Evolutionary conservation across 2,329 filamentous ascomycete genomes (phyloP).

Genomic region (Monascus ruber): DNA sequence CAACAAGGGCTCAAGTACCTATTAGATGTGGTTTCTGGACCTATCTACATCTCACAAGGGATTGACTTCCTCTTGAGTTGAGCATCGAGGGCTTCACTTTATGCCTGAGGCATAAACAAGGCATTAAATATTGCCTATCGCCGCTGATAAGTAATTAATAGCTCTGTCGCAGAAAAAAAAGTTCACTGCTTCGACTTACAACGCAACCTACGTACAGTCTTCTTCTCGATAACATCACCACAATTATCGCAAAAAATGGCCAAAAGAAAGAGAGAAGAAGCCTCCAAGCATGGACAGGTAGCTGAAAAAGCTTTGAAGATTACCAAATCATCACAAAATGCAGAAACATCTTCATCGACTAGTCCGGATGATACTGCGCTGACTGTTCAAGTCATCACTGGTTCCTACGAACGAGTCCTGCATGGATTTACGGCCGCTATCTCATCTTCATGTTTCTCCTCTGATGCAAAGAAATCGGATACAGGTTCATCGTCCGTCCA

Average conservation of each 20-base stretch:
- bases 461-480: conserved; percentile 11
- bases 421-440: conserved; percentile 81
- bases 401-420: conserved; percentile 86
- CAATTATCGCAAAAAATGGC: conserved; percentile 20
- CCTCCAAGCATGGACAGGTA: conserved; percentile 14
- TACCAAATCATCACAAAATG: conserved; percentile 18
- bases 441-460: conserved; percentile 22
- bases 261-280: conserved; percentile 35
- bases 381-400: conserved; percentile 79
- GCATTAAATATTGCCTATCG: not conserved
- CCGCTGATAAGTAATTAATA: not conserved
- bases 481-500: conserved; percentile 35
- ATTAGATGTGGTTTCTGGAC: too few species aligned
- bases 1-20: too few species aligned
- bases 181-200: not conserved
- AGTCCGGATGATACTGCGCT: conserved; percentile 24
- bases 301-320: conserved; percentile 19
- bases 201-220: not conserved
- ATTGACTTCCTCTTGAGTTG: too few species aligned
- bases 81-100: too few species aligned
- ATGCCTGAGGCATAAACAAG: too few species aligned
- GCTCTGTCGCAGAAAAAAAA: conserved; percentile 7
- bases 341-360: conserved; percentile 8
- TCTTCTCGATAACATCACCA: conserved; percentile 1
- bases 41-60: too few species aligned